A percentile compares a stretch with the other conserved stretches of the same genome.
phyloP scores from a whole-genome alignment of 106 monocot genomes.

The Phalaenopsis equestris region DNA sequence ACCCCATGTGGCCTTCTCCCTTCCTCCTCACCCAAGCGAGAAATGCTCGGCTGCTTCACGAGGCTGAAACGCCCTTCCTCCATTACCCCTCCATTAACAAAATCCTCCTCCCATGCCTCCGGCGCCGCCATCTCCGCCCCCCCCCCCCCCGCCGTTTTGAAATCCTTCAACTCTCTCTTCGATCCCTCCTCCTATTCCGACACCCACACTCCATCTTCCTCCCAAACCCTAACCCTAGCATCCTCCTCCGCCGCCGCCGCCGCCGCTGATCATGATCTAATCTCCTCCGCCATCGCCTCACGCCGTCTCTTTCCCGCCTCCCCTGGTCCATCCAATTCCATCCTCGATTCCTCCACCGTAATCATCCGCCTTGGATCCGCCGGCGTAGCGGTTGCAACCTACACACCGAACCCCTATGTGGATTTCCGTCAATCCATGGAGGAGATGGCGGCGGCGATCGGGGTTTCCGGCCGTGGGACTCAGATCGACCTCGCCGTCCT shows the following conservation, averaged over 20 bases:
- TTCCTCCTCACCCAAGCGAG: neutral
- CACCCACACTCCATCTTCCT: conserved; percentile 15
- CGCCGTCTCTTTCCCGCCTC: conserved; percentile 45
- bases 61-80: conserved; percentile 7
- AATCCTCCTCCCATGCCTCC: neutral
- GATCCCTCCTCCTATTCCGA: conserved; percentile 17
- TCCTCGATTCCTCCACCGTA: conserved; percentile 14
- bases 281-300: conserved; percentile 44
- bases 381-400: conserved; percentile 38
- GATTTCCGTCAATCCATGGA: conserved; percentile 68
- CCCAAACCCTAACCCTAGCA: conserved; percentile 8
- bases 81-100: neutral
- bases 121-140: neutral
- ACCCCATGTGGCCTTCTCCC: neutral
- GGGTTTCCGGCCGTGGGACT: conserved; percentile 7
- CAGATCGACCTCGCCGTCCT: conserved; percentile 22
- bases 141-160: conserved; percentile 12
- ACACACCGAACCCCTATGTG: conserved; percentile 50
- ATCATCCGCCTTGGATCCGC: conserved; percentile 11
- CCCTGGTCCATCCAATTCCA: conserved; percentile 56
- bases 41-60: conserved; percentile 23
- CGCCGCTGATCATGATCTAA: conserved; percentile 30
- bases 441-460: conserved; percentile 57
- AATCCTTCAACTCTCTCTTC: conserved; percentile 42
- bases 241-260: conserved; percentile 5